Percentiles rank a stretch among this genome's conserved stretches.
phyloP scores from a whole-genome alignment of 73 alveolate genomes.

The Blepharisma stoltei region DNA sequence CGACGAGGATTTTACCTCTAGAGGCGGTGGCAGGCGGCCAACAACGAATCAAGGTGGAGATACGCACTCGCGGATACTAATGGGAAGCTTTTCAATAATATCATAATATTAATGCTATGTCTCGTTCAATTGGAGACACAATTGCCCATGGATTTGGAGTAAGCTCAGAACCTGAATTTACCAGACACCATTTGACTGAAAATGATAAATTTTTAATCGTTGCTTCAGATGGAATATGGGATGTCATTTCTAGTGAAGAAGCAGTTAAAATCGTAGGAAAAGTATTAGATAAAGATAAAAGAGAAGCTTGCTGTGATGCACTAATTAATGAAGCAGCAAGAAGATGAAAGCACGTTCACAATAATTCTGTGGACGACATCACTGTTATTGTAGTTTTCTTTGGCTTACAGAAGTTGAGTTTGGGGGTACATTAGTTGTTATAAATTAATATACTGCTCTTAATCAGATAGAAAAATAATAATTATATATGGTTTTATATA shows the following conservation, averaged over 20 bases:
- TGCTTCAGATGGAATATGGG: constrained; percentile 96
- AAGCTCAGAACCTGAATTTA: constrained; percentile 48
- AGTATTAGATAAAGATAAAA: not conserved
- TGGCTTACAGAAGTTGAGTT: too few species aligned
- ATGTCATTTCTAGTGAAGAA: constrained; percentile 18
- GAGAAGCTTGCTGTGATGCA: not conserved
- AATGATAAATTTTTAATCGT: constrained; percentile 84
- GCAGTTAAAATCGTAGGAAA: not conserved
- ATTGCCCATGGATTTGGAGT: constrained; percentile 63
- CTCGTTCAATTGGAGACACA: constrained; percentile 69
- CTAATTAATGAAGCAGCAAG: not conserved
- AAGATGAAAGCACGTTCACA: not conserved
- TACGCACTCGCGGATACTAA: too few species aligned
- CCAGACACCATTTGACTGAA: constrained; percentile 54
- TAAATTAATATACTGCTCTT: too few species aligned
- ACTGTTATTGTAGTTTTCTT: too few species aligned
- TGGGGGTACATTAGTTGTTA: too few species aligned
- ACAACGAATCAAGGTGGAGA: too few species aligned
- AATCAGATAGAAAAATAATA: too few species aligned
- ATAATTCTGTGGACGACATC: not conserved
- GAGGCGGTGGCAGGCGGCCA: too few species aligned
- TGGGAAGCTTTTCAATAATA: too few species aligned
- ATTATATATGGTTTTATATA: too few species aligned
- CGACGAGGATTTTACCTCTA: too few species aligned
- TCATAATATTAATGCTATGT: too few species aligned